Conservation (phyloP, 2,329 filamentous ascomycete species). For the Chrysoporthe puriensis region DNA sequence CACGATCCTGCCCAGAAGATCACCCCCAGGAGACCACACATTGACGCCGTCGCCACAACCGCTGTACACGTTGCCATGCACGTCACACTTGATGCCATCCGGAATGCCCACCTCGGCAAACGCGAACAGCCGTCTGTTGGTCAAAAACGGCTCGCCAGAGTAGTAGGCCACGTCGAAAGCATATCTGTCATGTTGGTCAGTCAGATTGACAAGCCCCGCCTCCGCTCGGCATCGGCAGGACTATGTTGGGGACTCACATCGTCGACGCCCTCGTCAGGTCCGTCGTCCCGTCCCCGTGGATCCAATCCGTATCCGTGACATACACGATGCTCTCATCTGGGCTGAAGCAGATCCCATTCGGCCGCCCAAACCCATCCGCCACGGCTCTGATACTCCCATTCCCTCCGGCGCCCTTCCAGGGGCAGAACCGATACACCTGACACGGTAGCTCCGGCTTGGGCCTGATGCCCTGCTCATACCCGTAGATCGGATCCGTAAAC, state of each 20-base stretch:
- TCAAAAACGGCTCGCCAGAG: constrained; percentile 44
- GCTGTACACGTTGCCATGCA: constrained; percentile 52
- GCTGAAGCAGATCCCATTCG: constrained; percentile 51
- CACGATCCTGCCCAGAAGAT: constrained; percentile 49
- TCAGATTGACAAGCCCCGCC: background rate
- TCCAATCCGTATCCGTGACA: constrained; percentile 47
- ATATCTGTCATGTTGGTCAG: constrained; percentile 35
- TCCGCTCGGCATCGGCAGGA: background rate
- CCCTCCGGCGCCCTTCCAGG: constrained; percentile 3
- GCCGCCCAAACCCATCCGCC: constrained; percentile 51
- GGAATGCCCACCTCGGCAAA: constrained; percentile 52
- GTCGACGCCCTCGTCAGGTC: constrained; percentile 33
- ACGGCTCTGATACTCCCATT: constrained; percentile 45
- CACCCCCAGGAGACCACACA: constrained; percentile 51
- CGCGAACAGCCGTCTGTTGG: constrained; percentile 54
- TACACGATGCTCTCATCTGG: constrained; percentile 50
- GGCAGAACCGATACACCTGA: constrained; percentile 53
- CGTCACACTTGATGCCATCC: constrained; percentile 51
- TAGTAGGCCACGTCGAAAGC: constrained; percentile 39
- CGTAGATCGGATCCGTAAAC: constrained; percentile 56
- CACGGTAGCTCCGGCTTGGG: constrained; percentile 47
- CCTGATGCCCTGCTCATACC: constrained; percentile 50
- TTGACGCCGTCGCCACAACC: constrained; percentile 53
- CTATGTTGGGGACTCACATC: constrained; percentile 34
- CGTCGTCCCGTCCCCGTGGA: constrained; percentile 40